These are phyloP conservation scores for Geoglossum cookeanum DNA, from an alignment of 2,329 filamentous ascomycete genomes.

Conservation along the genomic window DNA sequence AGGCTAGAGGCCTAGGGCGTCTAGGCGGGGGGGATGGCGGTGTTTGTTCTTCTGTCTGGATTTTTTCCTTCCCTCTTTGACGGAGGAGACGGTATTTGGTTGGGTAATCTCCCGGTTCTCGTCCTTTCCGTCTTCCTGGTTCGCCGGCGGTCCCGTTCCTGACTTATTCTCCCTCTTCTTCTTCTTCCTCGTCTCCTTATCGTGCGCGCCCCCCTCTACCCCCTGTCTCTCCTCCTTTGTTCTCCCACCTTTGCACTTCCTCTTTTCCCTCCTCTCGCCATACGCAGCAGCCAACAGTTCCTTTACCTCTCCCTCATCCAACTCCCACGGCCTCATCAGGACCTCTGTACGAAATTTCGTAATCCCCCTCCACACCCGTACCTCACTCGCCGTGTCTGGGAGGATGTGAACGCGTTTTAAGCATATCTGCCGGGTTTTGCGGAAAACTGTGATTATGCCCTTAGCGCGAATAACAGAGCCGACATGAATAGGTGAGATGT, in stretches of 20 bases:
- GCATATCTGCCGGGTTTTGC: constrained; percentile 30
- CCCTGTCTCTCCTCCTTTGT: constrained; percentile 17
- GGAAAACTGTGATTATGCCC: constrained; percentile 33
- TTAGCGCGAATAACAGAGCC: constrained; percentile 37
- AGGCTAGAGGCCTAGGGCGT: not conserved
- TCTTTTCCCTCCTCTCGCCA: constrained; percentile 19
- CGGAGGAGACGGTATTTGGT: too few relatives aligned
- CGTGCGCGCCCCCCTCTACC: constrained; percentile 16
- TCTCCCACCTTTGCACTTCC: constrained; percentile 12
- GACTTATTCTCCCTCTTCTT: constrained; percentile 7
- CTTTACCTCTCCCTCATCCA: constrained; percentile 25
- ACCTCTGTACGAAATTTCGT: constrained; percentile 29
- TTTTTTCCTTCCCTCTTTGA: not conserved
- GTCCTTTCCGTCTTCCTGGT: too few relatives aligned
- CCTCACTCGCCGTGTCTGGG: constrained; percentile 33
- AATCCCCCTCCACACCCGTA: constrained; percentile 31
- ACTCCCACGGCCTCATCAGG: constrained; percentile 29
- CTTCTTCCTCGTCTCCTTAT: constrained; percentile 23
- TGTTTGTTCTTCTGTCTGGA: not conserved
- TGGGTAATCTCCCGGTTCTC: too few relatives aligned
- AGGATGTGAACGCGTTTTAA: constrained; percentile 32
- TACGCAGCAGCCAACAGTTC: constrained; percentile 23
- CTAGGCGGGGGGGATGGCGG: not conserved
- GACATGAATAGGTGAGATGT: constrained; percentile 17
- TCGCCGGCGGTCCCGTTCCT: too few relatives aligned